Conservation (phyloP, 179 eudicot genomes). For the Spergularia azorica region DNA sequence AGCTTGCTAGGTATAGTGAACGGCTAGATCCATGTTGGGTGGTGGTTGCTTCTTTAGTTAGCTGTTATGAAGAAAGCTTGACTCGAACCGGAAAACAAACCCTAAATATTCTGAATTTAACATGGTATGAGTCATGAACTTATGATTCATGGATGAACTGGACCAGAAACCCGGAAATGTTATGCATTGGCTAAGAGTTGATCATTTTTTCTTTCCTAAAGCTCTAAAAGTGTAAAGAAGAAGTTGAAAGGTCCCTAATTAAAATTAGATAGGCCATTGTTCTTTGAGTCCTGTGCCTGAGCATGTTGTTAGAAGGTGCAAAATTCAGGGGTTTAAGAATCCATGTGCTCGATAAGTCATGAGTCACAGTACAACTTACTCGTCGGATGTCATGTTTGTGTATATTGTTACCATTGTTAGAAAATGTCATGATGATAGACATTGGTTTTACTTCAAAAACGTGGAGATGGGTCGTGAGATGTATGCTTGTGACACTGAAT, state of each 20-base stretch:
- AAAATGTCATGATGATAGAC: background rate
- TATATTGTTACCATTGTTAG: background rate
- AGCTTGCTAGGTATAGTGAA: background rate
- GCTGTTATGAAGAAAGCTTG: background rate
- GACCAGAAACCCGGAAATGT: background rate
- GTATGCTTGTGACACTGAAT: conserved; percentile 26
- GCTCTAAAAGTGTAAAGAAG: background rate
- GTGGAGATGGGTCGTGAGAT: conserved; percentile 24
- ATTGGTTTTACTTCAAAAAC: background rate
- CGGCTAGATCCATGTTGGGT: background rate
- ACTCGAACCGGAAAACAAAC: background rate
- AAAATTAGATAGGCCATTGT: background rate
- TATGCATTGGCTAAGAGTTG: background rate
- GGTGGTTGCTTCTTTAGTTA: background rate
- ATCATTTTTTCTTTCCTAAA: background rate
- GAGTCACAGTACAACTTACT: background rate
- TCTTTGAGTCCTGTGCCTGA: background rate
- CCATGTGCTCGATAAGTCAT: background rate
- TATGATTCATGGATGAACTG: background rate
- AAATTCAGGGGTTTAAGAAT: background rate
- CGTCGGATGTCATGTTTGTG: background rate
- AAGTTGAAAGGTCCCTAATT: background rate
- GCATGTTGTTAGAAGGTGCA: background rate
- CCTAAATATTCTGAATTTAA: background rate
- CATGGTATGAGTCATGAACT: background rate